phyloP scores from a whole-genome alignment of 208 protist genomes.

The Naegleria fowleri region DNA sequence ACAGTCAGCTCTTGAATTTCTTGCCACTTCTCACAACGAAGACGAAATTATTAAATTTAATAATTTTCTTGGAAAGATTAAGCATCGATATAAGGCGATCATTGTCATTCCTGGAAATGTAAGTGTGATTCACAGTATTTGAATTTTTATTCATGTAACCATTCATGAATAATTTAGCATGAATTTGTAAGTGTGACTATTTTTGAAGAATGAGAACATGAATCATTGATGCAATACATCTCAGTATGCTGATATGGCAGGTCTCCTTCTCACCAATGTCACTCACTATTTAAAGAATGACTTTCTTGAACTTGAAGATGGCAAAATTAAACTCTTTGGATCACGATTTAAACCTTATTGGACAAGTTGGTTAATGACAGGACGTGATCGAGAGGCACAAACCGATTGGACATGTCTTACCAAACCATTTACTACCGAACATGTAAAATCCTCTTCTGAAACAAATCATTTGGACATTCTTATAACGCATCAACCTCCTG shows the following conservation, averaged over 20 bases:
- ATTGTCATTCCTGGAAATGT: slow-evolving; percentile 7
- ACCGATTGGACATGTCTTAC: not conserved
- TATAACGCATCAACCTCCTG: not conserved
- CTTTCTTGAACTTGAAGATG: not conserved
- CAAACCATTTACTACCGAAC: not conserved
- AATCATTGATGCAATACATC: not conserved
- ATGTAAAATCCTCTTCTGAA: not conserved
- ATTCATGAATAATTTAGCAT: not conserved
- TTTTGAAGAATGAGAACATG: too few species aligned
- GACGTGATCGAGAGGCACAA: not conserved
- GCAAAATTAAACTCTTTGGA: not conserved
- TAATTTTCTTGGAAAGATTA: slow-evolving; percentile 12
- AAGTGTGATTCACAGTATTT: not conserved
- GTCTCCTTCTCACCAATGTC: not conserved
- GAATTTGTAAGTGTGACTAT: not conserved
- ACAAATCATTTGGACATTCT: not conserved
- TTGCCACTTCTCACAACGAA: too few species aligned
- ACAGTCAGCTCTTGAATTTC: too few species aligned
- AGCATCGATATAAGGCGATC: not conserved
- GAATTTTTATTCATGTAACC: too few species aligned
- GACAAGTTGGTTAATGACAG: not conserved
- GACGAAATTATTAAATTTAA: not conserved
- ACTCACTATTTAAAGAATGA: not conserved
- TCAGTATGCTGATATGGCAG: not conserved
- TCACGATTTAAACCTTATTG: slow-evolving; percentile 1